Percentiles rank a stretch among this genome's conserved stretches.
Evolutionary conservation across 495 filamentous ascomycete species (phyloP).

Genomic region (Penicillium arizonense): DNA sequence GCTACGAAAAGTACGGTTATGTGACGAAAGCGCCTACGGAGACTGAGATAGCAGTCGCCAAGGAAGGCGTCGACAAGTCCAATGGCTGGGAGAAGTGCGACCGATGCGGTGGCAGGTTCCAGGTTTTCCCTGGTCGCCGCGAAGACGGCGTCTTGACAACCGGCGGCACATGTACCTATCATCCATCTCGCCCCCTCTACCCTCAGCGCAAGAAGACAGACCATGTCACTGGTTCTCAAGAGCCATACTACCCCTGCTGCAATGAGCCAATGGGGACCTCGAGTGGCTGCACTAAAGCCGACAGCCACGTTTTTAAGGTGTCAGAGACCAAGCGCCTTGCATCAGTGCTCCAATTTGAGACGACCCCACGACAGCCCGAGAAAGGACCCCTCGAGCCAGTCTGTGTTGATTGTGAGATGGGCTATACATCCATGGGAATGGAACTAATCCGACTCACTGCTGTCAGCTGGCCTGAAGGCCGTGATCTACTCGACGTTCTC

Average conservation of each 20-base stretch:
- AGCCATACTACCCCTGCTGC: constrained; percentile 77
- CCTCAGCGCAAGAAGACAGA: constrained; percentile 49
- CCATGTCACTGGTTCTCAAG: constrained; percentile 38
- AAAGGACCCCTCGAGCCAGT: constrained; percentile 49
- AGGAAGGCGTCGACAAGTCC: constrained; percentile 59
- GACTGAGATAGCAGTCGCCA: constrained; percentile 60
- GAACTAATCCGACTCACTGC: constrained; percentile 89
- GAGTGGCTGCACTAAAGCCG: constrained; percentile 65
- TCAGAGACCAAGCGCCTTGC: constrained; percentile 73
- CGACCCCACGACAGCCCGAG: constrained; percentile 64
- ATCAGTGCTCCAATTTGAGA: constrained; percentile 70
- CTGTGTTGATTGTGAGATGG: constrained; percentile 96
- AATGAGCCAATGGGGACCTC: constrained; percentile 64
- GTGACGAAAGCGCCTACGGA: constrained; percentile 61
- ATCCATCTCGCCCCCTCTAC: constrained; percentile 63
- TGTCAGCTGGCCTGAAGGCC: constrained; percentile 78
- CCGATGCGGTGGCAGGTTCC: constrained; percentile 80
- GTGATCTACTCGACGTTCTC: constrained; percentile 75
- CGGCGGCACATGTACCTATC: constrained; percentile 74
- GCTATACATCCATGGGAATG: constrained; percentile 80
- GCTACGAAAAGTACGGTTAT: constrained; percentile 69
- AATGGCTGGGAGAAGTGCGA: constrained; percentile 85
- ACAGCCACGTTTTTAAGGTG: constrained; percentile 86
- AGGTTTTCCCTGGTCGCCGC: constrained; percentile 86
- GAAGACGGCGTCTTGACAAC: constrained; percentile 77